Conservation (phyloP, 345 rosid species). For the Gynandropsis gynandra region DNA sequence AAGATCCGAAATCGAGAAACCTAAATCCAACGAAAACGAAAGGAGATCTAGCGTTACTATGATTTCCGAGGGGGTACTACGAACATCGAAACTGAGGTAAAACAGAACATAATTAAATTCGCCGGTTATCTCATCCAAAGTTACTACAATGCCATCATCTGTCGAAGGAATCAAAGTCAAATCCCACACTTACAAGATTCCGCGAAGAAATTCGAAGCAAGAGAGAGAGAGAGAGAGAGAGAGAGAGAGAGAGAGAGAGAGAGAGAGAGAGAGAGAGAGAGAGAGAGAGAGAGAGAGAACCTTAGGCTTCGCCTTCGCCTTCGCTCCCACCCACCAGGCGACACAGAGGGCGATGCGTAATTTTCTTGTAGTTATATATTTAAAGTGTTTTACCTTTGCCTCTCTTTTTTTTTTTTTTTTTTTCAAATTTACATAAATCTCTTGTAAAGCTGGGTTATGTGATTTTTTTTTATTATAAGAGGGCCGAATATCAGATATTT, state of each 20-base stretch:
- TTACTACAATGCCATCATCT: not conserved
- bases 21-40: conserved; percentile 36
- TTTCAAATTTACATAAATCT: too few relatives aligned
- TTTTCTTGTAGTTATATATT: too few relatives aligned
- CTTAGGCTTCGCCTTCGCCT: conserved; percentile 21
- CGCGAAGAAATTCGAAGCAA: conserved; percentile 9
- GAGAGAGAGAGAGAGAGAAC: conserved; percentile 1
- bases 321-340: conserved; percentile 32
- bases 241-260: conserved; percentile 1
- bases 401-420: too few relatives aligned
- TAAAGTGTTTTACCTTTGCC: too few relatives aligned
- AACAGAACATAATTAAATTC: not conserved
- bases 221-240: conserved; percentile 17
- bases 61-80: conserved; percentile 9
- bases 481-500: too few relatives aligned
- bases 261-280: not conserved
- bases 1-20: conserved; percentile 37
- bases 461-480: too few relatives aligned
- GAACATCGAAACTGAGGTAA: not conserved
- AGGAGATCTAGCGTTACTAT: conserved; percentile 15
- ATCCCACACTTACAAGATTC: conserved; percentile 36
- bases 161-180: not conserved
- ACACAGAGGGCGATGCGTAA: conserved; percentile 4
- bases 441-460: too few relatives aligned
- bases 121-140: too few relatives aligned